A percentile compares a stretch with the other conserved stretches of the same genome.
These are phyloP conservation scores for Inonotus hispidus DNA, from an alignment of 1,284 basidiomycete genomes.

Conservation along the genomic window DNA sequence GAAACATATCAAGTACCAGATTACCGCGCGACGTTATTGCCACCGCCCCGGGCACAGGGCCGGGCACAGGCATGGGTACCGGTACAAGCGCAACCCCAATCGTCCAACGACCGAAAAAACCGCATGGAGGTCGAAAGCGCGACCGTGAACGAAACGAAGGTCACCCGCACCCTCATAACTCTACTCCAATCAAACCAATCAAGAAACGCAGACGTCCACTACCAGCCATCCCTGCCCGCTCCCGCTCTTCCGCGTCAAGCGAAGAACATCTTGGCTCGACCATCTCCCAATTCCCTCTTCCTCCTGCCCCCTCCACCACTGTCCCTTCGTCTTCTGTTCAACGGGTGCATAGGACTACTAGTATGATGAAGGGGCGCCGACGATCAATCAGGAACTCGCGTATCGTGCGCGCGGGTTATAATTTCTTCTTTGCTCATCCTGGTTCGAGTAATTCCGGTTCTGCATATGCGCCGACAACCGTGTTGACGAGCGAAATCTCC, in stretches of 20 bases:
- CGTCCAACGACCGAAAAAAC: neutral
- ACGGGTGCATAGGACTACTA: neutral
- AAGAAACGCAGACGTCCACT: neutral
- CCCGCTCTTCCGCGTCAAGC: too few species aligned
- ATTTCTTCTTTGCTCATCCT: constrained; percentile 14
- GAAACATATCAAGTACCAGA: neutral
- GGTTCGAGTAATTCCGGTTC: constrained; percentile 17
- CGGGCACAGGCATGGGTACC: too few species aligned
- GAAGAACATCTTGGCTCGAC: too few species aligned
- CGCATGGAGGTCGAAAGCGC: neutral
- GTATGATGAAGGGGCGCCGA: neutral
- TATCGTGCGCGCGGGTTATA: constrained; percentile 15
- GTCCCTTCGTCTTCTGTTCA: neutral
- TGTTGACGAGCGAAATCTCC: constrained; percentile 14
- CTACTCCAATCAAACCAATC: neutral
- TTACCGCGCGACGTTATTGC: neutral
- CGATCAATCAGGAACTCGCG: constrained; percentile 15
- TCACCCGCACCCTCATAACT: too few species aligned
- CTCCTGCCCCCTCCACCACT: neutral
- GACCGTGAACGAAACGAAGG: neutral
- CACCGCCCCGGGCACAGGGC: neutral
- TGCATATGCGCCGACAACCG: constrained; percentile 15
- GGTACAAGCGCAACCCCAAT: too few species aligned
- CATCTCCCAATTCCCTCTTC: too few species aligned
- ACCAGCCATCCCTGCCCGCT: neutral